A percentile compares a stretch with the other conserved stretches of the same genome.
These are phyloP conservation scores for Kentomonas sorsogonicus DNA, from an alignment of 208 protist species.

Conservation along the genomic window DNA sequence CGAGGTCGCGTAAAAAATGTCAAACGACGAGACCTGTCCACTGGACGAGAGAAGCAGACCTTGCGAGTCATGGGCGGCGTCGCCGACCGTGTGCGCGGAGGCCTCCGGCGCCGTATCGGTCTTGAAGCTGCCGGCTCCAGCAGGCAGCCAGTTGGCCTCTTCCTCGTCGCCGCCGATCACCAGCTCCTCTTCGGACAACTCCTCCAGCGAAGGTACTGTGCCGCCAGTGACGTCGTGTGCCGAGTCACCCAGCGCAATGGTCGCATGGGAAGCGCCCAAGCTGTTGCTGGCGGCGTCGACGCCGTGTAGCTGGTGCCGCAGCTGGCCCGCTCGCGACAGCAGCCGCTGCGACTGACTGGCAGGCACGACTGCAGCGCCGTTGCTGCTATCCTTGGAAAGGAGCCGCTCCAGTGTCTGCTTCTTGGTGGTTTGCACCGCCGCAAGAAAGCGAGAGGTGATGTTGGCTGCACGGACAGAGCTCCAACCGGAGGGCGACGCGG, in stretches of 20 bases:
- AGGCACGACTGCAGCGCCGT: no score
- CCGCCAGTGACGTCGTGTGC: neutral
- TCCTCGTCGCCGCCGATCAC: slow-evolving; percentile 12
- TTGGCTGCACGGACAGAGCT: slow-evolving; percentile 40
- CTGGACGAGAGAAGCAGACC: no score
- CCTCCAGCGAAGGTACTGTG: slow-evolving; percentile 1
- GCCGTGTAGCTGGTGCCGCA: no score
- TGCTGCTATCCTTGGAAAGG: slow-evolving; percentile 48
- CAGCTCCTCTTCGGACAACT: slow-evolving; percentile 8
- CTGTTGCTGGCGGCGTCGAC: neutral
- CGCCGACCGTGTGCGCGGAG: no score
- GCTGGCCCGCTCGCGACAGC: slow-evolving; percentile 5
- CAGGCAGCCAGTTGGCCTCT: neutral
- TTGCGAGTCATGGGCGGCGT: no score
- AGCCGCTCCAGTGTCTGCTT: slow-evolving; percentile 56
- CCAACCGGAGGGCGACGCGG: slow-evolving; percentile 47
- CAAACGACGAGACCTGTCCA: no score
- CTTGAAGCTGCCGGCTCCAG: no score
- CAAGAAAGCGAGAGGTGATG: slow-evolving; percentile 77
- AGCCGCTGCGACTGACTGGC: slow-evolving; percentile 39
- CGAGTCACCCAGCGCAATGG: neutral
- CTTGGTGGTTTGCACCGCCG: slow-evolving; percentile 48
- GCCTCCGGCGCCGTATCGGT: no score
- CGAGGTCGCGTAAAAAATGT: no score
- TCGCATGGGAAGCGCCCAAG: neutral